Evolutionary conservation across 2,329 filamentous ascomycete genomes (phyloP).

Genomic region (Periconia macrospinosa): DNA sequence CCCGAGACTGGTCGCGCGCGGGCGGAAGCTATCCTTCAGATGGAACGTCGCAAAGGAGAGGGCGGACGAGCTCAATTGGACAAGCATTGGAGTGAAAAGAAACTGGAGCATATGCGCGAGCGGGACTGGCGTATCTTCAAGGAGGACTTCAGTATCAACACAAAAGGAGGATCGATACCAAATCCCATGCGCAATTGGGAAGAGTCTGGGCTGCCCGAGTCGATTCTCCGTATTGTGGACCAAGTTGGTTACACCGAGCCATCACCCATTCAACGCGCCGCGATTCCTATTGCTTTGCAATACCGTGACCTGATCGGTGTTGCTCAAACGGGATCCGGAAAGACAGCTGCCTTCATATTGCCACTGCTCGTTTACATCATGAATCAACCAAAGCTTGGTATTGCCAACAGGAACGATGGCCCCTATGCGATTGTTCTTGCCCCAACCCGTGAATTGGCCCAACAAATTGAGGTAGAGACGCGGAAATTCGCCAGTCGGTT

Average conservation of each 20-base stretch:
- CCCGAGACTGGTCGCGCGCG: conserved; percentile 73
- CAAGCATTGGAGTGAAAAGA: conserved; percentile 96
- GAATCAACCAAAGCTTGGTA: conserved; percentile 80
- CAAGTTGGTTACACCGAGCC: conserved; percentile 90
- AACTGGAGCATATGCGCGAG: conserved; percentile 89
- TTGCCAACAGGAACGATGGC: conserved; percentile 87
- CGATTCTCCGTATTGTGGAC: conserved; percentile 78
- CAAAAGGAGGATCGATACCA: conserved; percentile 84
- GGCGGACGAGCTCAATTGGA: conserved; percentile 74
- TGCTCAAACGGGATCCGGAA: conserved; percentile 96
- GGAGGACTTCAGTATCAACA: conserved; percentile 95
- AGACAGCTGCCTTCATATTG: conserved; percentile 92
- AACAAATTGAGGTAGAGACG: conserved; percentile 94
- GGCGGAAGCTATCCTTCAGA: conserved; percentile 79
- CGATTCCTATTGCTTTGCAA: conserved; percentile 92
- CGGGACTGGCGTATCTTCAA: conserved; percentile 99
- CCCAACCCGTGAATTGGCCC: conserved; percentile 93
- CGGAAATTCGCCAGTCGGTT: conserved; percentile 88
- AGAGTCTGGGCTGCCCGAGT: conserved; percentile 78
- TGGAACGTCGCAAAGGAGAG: conserved; percentile 77
- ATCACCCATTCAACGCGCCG: conserved; percentile 86
- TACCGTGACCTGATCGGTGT: conserved; percentile 97
- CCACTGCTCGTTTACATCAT: conserved; percentile 94
- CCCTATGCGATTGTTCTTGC: conserved; percentile 97
- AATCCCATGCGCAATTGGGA: conserved; percentile 96